Percentiles rank a stretch among this genome's conserved stretches.
Evolutionary conservation across 352 stramenopile genomes (phyloP).

Genomic region (Albugo candida): DNA sequence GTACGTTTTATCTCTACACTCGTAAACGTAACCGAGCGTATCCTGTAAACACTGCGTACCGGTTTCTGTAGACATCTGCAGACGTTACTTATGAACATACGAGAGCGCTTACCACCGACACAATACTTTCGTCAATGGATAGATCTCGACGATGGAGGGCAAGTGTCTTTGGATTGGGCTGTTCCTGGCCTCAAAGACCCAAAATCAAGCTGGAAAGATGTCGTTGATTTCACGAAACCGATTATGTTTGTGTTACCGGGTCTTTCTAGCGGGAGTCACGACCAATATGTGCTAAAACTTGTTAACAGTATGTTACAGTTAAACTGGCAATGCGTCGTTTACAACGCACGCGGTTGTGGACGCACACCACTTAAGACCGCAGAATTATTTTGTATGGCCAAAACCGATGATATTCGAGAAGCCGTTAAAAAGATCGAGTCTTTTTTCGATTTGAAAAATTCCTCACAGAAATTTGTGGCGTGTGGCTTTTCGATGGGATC

Average conservation of each 20-base stretch:
- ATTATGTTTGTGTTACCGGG: constrained; percentile 35
- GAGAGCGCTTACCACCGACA: constrained; percentile 13
- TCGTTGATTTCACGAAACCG: constrained; percentile 15
- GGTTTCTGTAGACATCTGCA: constrained; percentile 19
- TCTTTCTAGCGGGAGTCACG: constrained; percentile 30
- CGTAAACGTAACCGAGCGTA: not conserved
- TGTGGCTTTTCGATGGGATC: constrained; percentile 52
- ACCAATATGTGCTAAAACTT: constrained; percentile 45
- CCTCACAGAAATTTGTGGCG: constrained; percentile 18
- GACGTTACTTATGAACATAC: constrained; percentile 22
- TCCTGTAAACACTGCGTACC: not conserved
- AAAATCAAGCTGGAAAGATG: constrained; percentile 6
- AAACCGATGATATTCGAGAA: constrained; percentile 43
- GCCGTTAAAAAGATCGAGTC: constrained; percentile 16
- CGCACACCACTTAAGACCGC: constrained; percentile 32
- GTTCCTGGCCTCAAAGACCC: constrained; percentile 9
- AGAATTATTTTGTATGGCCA: constrained; percentile 44
- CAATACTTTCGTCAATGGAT: constrained; percentile 36
- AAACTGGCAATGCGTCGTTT: constrained; percentile 50
- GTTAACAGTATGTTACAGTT: constrained; percentile 16
- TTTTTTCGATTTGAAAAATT: constrained; percentile 19
- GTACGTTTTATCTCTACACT: constrained; percentile 4
- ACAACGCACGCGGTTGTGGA: constrained; percentile 52
- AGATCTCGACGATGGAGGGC: constrained; percentile 35
- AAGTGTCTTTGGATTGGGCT: constrained; percentile 59